Evolutionary conservation across 345 rosid genomes (phyloP), one percentile per base, ranked within the genome.

Genomic region (Streptanthus diversifolius): DNA sequence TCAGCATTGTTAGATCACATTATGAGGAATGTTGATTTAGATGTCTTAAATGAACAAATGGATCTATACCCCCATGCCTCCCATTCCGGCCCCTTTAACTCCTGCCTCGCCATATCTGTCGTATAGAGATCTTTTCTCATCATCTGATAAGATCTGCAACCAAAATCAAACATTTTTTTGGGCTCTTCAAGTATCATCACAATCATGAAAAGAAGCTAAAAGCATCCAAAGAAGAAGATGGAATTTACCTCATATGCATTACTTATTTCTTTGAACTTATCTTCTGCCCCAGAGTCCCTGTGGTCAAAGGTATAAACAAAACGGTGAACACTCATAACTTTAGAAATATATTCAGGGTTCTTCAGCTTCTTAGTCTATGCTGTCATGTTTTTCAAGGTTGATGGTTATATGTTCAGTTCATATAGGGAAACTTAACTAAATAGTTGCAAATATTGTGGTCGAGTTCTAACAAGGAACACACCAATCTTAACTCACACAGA

Each of bases 101-200:
- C 97, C 99, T 47, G 97, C 99, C 79, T 92, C 99, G 3, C 99
- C 99, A 33, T 88, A 95, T 80, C 66, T 88, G 77, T 95, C 99
- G 52, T 95, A 95, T n/a, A 95, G 66, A 18, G 99, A 85, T 52
- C 98, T 86, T 75, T 95, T 92, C 84, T 90, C 99, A 65, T 95
- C 97, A 80, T 95, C 97, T 41, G 98, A 89, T 60, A 95, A 78
- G 63, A 95, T 97, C 99, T 95, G 81, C 75, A 82, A 43, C 15
- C 27, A 57, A 22, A 17, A 51, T 0, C 36, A 40, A 13, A 73
- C 11, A 63, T 47, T 4, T 30, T 47, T 47, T 60, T 51, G 51
- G 48, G 35, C 70, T 61, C 54, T 43, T 58, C 4, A 58, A 18
- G 51, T 44, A 52, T 43, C 36, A 43, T 30, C 14, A 56, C 24